Base-by-base conservation (phyloP, 1,284 basidiomycete genomes). In the Cutaneotrichosporon sp. region DNA sequence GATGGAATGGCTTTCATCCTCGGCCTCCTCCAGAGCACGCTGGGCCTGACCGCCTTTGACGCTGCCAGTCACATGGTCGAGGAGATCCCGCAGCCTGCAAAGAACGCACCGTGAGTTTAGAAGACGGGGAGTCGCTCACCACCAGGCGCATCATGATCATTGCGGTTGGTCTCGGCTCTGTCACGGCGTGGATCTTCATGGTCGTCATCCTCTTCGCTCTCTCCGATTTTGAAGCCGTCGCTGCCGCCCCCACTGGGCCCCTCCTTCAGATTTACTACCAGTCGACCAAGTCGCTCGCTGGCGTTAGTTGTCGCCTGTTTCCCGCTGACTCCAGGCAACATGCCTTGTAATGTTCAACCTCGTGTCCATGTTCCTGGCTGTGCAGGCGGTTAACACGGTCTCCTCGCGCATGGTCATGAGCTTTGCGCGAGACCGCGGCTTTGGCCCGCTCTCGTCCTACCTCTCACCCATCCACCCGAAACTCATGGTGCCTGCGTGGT, bases 391-490 rank as follows among this genome's bases (percentile, higher is more conserved):
- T 68, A 84, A 85, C 65, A 87, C 86, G 58, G 86, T 86, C 3
- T 84, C 86, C 10, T 88, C 86, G 2, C 84, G 89, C 8, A 86
- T 88, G 69, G 86, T 86, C 4, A 87, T 86, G 82, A 84, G 86
- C 40, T 89, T 90, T 68, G 87, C 88, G 0, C 83, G 88, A 1
- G 89, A 90, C 78, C 81, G 82, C 63, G 88, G 87, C 4, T 82
- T 89, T 21, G 69, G 65, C 18, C 88, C 85, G 1, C 83, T 87
- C 65, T 83, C 85, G 38, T 56, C 60, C 2, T 75, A 81, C 61
- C 86, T 89, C 71, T 76, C 84, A 1, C 77, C 76, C 31, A 80
- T 88, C 60, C 83, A 85, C 69, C 67, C 68, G 47, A 42, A 38
- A 18, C 76, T 77, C n/a, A 83, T 83, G 62, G 83, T 87, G 5